Percentiles rank a stretch among this genome's conserved stretches.
These are phyloP conservation scores for Amaranthus cruentus DNA, from an alignment of 148 eudicot species.

Conservation along the genomic window DNA sequence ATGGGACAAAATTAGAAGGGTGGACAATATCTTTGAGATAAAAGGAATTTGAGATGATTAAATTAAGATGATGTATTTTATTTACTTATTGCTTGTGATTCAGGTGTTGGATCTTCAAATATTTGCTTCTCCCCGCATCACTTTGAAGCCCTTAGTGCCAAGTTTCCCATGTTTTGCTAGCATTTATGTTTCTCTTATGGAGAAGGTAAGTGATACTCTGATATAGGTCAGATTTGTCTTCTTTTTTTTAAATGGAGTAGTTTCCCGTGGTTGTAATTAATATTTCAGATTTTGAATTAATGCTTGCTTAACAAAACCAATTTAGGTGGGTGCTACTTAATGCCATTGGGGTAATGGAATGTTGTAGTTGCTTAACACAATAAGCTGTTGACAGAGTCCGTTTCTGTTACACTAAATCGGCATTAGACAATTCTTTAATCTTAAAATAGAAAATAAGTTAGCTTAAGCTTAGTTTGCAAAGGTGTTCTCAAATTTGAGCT, in stretches of 20 bases:
- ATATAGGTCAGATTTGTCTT: not conserved
- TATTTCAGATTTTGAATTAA: not conserved
- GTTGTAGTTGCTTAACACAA: not conserved
- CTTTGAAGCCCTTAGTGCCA: slow-evolving; percentile 43
- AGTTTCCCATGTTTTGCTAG: no score
- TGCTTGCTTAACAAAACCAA: not conserved
- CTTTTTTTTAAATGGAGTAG: no score
- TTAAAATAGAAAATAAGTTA: not conserved
- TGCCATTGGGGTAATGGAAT: not conserved
- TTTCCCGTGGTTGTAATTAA: not conserved
- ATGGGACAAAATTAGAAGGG: no score
- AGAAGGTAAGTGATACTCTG: no score
- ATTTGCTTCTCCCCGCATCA: slow-evolving; percentile 83
- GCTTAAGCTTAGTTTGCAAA: not conserved
- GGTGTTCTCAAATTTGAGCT: not conserved
- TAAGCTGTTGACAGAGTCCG: no score
- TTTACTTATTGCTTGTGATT: slow-evolving; percentile 6
- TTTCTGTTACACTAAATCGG: not conserved
- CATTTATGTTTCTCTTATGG: no score
- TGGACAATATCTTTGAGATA: no score
- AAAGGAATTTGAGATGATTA: not conserved
- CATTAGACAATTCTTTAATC: no score
- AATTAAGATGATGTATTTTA: not conserved
- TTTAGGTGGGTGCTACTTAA: no score
- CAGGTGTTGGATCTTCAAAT: slow-evolving; percentile 91